Percentiles rank a stretch among this genome's conserved stretches.
Conservation (phyloP, 495 filamentous ascomycete genomes). For the Penicillium silybi region DNA sequence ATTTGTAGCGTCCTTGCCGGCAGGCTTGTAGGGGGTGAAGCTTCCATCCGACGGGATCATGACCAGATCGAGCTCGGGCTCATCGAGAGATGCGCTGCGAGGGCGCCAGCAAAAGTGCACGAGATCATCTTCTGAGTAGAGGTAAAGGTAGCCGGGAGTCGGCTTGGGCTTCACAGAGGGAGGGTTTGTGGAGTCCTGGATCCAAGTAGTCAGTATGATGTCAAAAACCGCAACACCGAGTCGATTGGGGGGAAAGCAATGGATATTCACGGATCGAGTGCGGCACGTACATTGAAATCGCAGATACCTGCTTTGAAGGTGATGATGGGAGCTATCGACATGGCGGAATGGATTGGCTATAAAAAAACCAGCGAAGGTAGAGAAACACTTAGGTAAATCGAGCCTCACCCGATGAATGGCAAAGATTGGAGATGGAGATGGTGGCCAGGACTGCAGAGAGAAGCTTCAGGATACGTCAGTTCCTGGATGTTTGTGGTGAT, state of each 20-base stretch:
- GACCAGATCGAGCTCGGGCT: constrained; percentile 76
- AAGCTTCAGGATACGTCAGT: constrained; percentile 41
- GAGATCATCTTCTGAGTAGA: constrained; percentile 91
- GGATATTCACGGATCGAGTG: not conserved
- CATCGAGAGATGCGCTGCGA: constrained; percentile 54
- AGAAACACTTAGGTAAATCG: not conserved
- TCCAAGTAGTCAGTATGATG: constrained; percentile 9
- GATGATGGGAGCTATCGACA: constrained; percentile 82
- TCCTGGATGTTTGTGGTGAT: constrained; percentile 23
- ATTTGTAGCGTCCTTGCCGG: constrained; percentile 63
- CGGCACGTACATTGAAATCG: constrained; percentile 68
- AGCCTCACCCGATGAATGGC: constrained; percentile 8
- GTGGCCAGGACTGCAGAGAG: constrained; percentile 8
- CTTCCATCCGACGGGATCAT: constrained; percentile 87
- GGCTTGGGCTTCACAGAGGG: constrained; percentile 63
- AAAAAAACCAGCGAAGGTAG: not conserved
- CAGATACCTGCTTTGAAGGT: constrained; percentile 97
- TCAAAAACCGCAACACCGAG: not conserved
- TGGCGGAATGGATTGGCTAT: constrained; percentile 29
- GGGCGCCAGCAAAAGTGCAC: constrained; percentile 96
- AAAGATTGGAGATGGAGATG: constrained; percentile 1
- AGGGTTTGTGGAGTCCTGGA: constrained; percentile 55
- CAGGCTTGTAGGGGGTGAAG: constrained; percentile 73
- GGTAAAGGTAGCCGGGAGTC: constrained; percentile 84
- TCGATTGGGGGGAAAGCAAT: not conserved